These are phyloP conservation scores for Fusarium newnesense DNA, from an alignment of 2,329 filamentous ascomycete species.

Conservation along the genomic window DNA sequence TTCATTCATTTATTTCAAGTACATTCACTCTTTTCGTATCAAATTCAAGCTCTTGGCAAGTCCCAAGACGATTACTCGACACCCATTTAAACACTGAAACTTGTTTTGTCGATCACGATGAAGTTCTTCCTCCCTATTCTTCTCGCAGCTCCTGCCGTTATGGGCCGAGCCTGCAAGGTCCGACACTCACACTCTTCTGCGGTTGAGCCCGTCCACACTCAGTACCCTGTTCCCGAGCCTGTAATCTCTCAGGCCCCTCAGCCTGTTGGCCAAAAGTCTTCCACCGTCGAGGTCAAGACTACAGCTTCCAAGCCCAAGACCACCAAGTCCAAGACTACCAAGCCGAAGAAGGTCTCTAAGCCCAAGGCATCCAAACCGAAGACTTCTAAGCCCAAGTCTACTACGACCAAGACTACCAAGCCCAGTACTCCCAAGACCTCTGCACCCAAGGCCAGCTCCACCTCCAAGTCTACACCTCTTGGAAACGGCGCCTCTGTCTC, in stretches of 20 bases:
- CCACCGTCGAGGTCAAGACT: background rate
- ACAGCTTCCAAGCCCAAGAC: background rate
- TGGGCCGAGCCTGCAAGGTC: constrained; percentile 41
- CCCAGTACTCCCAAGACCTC: background rate
- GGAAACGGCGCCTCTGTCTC: constrained; percentile 13
- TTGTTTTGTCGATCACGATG: constrained; percentile 32
- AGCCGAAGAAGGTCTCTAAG: background rate
- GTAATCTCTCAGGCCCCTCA: background rate
- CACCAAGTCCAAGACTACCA: background rate
- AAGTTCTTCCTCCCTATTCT: constrained; percentile 42
- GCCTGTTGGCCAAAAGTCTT: background rate
- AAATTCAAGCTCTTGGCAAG: constrained; percentile 29
- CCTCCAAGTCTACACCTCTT: constrained; percentile 11
- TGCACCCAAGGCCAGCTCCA: background rate
- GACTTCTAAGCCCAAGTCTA: background rate
- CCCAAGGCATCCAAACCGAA: background rate
- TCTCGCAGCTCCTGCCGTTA: constrained; percentile 40
- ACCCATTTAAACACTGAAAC: constrained; percentile 10
- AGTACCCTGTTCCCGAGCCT: constrained; percentile 2
- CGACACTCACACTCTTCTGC: constrained; percentile 21
- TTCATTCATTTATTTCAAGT: constrained; percentile 22
- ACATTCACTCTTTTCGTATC: constrained; percentile 7
- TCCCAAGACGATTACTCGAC: constrained; percentile 3
- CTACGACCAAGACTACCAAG: background rate
- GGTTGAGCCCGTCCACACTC: constrained; percentile 6